Evolutionary conservation across 768 basidiomycete species (phyloP).

Genomic region (Hypsizygus marmoreus): DNA sequence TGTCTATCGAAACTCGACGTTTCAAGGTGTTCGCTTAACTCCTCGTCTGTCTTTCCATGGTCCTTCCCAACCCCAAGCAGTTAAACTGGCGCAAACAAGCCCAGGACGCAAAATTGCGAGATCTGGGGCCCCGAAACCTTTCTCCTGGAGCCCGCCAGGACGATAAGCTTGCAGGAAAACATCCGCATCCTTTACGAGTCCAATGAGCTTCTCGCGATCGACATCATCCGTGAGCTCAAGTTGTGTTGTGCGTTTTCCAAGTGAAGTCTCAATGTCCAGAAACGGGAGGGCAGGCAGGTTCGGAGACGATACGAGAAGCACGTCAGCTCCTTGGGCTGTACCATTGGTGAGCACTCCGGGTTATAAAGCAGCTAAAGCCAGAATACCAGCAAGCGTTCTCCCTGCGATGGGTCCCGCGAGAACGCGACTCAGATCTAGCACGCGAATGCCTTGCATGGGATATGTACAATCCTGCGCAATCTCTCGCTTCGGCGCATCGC

Average conservation of each 20-base stretch:
- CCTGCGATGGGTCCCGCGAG: slow-evolving; percentile 61
- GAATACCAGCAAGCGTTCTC: slow-evolving; percentile 55
- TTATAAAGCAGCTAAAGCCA: neutral
- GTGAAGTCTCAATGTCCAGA: slow-evolving; percentile 59
- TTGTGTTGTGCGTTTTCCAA: slow-evolving; percentile 65
- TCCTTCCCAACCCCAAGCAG: slow-evolving; percentile 60
- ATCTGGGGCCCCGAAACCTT: slow-evolving; percentile 48
- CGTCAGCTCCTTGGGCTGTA: slow-evolving; percentile 59
- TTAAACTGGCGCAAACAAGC: slow-evolving; percentile 54
- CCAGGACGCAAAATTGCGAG: slow-evolving; percentile 42
- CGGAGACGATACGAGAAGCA: slow-evolving; percentile 56
- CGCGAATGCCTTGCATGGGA: slow-evolving; percentile 52
- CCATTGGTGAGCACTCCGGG: neutral
- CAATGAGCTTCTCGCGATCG: slow-evolving; percentile 34
- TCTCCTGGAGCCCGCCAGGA: slow-evolving; percentile 47
- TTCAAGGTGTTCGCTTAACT: slow-evolving; percentile 34
- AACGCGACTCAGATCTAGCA: slow-evolving; percentile 61
- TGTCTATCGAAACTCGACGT: neutral
- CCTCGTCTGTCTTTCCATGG: slow-evolving; percentile 57
- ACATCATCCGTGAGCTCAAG: slow-evolving; percentile 44
- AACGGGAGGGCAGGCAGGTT: slow-evolving; percentile 51
- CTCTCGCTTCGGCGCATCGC: slow-evolving; percentile 43
- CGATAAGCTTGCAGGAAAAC: slow-evolving; percentile 67
- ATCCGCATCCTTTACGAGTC: slow-evolving; percentile 44
- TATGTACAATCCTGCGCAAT: slow-evolving; percentile 10